Evolutionary conservation across 805 yeast genomes (phyloP), one percentile per base, ranked within the genome.

Genomic region (Candida ascalaphidarum): DNA sequence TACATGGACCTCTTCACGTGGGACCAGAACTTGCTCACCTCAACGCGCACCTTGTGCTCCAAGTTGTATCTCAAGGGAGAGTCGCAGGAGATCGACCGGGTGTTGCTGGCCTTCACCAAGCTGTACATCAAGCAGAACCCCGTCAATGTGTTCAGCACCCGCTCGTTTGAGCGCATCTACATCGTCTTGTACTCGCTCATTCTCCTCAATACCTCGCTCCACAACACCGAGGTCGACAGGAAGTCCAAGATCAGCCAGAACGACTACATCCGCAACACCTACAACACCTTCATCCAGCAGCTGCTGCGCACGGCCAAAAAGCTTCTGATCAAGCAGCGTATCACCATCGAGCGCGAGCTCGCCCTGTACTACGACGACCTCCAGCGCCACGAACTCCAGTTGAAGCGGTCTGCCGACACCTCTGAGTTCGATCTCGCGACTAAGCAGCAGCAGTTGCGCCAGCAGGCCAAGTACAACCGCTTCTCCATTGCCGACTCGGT

Each of bases 31-130:
- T 53, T 84, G 25, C 55, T 82, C 23, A 50, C 52, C 2, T 61
- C 85, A 1, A 62, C 85, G 11, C 58, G 85, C 18, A 50, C 52
- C 25, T 56, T 84, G 18, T 83, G 94, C 39, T 65, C 68, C 21
- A 71, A 65, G 38, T 46, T 84, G n/a, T 80, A 78, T 52, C 65
- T 85, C 42, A 74, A 74, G 44, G 95, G 89, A 5, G 95, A 85
- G 53, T 75, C 92, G 3, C 88, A 81, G 42, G 81, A 79, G 43
- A 74, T 84, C 29, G 92, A 83, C 51, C 66, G 82, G 27, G 68
- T 84, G 17, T 56, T 85, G 31, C 77, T 80, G 24, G 65, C 77
- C 3, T 77, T 82, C 44, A 71, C 92, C 12, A 60, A 61, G 29
- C 68, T 77, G 29, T 84, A 88, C 77, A 56, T 62, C 14, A 48